Conservation (phyloP, 106 monocot species). For the Acorus calamus region DNA sequence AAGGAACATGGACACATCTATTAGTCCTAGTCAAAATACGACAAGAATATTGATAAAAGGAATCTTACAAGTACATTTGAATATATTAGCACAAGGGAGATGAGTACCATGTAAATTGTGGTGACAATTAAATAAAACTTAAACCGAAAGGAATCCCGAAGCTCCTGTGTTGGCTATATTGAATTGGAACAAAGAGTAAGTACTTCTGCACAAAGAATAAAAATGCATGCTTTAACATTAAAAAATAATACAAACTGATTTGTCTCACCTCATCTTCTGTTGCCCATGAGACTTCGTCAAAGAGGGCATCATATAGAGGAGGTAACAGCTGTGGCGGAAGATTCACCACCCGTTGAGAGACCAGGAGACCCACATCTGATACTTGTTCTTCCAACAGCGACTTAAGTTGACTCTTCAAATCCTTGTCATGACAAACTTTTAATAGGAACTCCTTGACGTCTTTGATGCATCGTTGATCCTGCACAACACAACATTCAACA, state of each 20-base stretch:
- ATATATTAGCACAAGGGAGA: neutral
- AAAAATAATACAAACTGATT: neutral
- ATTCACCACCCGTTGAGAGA: conserved; percentile 68
- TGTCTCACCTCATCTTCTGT: conserved; percentile 85
- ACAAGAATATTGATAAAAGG: neutral
- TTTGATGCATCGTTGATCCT: conserved; percentile 48
- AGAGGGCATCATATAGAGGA: conserved; percentile 55
- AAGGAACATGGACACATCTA: neutral
- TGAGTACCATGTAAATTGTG: conserved; percentile 60
- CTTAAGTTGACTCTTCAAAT: conserved; percentile 31
- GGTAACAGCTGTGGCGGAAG: conserved; percentile 59
- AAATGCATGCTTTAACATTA: neutral
- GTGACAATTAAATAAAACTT: conserved; percentile 70
- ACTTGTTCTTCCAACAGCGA: conserved; percentile 33
- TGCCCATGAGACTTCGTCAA: conserved; percentile 86
- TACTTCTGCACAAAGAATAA: neutral
- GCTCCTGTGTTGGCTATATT: conserved; percentile 63
- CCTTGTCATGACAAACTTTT: conserved; percentile 30
- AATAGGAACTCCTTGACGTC: conserved; percentile 51
- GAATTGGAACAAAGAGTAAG: neutral
- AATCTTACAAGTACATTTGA: neutral
- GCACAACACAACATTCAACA: neutral
- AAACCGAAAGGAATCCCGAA: conserved; percentile 71
- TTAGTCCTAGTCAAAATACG: neutral
- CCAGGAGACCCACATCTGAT: conserved; percentile 41